phyloP scores from a whole-genome alignment of 2,329 filamentous ascomycete genomes.

The Teratosphaeria destructans region DNA sequence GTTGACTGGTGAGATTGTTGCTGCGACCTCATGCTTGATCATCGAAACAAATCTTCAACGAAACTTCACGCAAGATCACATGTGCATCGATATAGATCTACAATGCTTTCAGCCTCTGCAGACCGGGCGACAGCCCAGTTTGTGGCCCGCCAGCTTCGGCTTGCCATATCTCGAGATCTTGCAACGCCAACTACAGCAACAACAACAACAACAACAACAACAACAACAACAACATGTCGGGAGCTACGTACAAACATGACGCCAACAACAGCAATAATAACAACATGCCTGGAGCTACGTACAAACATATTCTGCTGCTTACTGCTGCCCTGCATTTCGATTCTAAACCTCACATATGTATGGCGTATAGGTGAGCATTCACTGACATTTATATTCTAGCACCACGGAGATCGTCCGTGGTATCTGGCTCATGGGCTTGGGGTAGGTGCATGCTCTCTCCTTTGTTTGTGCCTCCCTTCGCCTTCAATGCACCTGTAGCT shows the following conservation, averaged over 20 bases:
- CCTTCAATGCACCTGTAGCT: no score
- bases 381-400: background rate
- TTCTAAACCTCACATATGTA: background rate
- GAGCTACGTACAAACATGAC: background rate
- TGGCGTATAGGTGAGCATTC: background rate
- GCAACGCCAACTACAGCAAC: no score
- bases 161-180: no score
- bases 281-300: background rate
- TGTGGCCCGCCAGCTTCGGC: no score
- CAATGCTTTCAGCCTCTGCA: background rate
- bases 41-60: no score
- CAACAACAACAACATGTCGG: background rate
- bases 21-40: no score
- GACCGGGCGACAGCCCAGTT: no score
- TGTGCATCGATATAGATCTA: background rate
- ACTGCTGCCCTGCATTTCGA: background rate
- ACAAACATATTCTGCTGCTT: background rate
- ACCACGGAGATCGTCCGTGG: background rate
- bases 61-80: no score
- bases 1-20: no score
- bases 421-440: no score
- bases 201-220: background rate
- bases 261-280: no score
- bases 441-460: background rate
- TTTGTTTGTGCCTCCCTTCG: background rate